Evolutionary conservation across 306 rosid genomes (phyloP).

Genomic region (Sphenostylis stenocarpa): DNA sequence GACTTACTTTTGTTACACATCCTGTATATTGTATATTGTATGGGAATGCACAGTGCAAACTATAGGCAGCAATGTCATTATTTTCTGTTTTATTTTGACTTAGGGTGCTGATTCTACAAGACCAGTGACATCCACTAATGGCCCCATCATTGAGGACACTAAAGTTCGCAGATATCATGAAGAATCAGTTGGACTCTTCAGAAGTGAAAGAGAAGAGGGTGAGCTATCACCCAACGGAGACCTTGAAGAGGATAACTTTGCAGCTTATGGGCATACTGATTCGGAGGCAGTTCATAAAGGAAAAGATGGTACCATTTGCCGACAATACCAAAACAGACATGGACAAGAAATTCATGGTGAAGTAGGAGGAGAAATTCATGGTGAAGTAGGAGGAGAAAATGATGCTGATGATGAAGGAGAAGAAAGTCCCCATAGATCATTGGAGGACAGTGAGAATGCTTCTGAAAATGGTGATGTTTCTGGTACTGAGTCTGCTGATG

Average conservation of each 20-base stretch:
- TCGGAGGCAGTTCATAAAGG: conserved; percentile 52
- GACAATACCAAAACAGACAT: conserved; percentile 59
- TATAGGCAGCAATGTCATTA: conserved; percentile 13
- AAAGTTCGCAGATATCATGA: conserved; percentile 59
- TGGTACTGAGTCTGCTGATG: conserved; percentile 91
- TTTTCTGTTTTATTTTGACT: conserved; percentile 25
- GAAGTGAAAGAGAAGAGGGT: conserved; percentile 94
- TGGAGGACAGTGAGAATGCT: conserved; percentile 91
- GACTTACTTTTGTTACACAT: not conserved
- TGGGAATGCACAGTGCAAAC: conserved; percentile 14
- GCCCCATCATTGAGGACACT: conserved; percentile 45
- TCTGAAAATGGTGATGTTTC: conserved; percentile 89
- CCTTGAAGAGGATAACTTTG: conserved; percentile 93
- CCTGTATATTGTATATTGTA: not conserved
- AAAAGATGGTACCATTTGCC: conserved; percentile 52
- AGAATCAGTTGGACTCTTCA: conserved; percentile 69
- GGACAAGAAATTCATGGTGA: conserved; percentile 68
- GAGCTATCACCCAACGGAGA: conserved; percentile 98
- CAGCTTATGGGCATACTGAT: conserved; percentile 62
- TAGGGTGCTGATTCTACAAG: conserved; percentile 81
- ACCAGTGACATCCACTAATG: conserved; percentile 60
- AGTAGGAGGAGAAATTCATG: conserved; percentile 72
- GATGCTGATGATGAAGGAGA: conserved; percentile 87
- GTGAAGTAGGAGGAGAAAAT: conserved; percentile 74
- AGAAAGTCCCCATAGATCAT: conserved; percentile 88